A percentile compares a stretch with the other conserved stretches of the same genome.
Conservation (phyloP, 2,329 filamentous ascomycete species). For the Pseudonectria buxi region DNA sequence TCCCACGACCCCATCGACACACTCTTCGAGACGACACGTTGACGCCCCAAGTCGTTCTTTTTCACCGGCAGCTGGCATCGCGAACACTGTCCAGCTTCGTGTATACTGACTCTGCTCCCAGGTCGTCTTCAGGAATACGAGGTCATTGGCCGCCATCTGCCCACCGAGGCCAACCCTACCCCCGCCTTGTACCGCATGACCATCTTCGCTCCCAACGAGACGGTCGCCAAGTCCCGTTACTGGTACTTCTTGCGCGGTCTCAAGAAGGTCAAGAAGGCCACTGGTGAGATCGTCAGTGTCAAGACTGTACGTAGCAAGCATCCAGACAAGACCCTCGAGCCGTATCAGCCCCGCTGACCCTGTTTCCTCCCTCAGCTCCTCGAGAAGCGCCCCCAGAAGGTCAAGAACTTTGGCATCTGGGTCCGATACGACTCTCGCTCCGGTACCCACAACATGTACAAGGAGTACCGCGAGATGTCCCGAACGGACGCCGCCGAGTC, state of each 20-base stretch:
- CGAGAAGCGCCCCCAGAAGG: constrained; percentile 98
- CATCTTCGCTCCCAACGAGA: constrained; percentile 96
- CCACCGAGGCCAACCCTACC: constrained; percentile 92
- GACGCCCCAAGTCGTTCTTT: neutral
- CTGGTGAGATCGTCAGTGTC: constrained; percentile 96
- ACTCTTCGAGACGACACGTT: neutral
- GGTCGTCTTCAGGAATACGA: constrained; percentile 99
- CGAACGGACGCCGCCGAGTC: constrained; percentile 91
- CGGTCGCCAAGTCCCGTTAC: constrained; percentile 99
- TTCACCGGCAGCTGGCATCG: constrained; percentile 4
- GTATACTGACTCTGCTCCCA: constrained; percentile 39
- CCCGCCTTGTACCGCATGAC: constrained; percentile 99
- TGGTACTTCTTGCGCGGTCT: constrained; percentile 99
- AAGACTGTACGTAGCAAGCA: constrained; percentile 67
- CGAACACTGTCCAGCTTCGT: neutral
- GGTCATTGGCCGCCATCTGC: constrained; percentile 99
- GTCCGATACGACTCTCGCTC: constrained; percentile 99
- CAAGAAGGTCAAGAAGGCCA: constrained; percentile 99
- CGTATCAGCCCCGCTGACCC: constrained; percentile 1
- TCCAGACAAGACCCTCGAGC: neutral
- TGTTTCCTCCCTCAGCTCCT: constrained; percentile 62
- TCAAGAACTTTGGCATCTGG: constrained; percentile 99
- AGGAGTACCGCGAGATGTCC: constrained; percentile 99
- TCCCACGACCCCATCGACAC: no score
- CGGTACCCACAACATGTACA: constrained; percentile 99